A percentile compares a stretch with the other conserved stretches of the same genome.
These are phyloP conservation scores for Garcia nutans DNA, from an alignment of 345 rosid species.

Conservation along the genomic window DNA sequence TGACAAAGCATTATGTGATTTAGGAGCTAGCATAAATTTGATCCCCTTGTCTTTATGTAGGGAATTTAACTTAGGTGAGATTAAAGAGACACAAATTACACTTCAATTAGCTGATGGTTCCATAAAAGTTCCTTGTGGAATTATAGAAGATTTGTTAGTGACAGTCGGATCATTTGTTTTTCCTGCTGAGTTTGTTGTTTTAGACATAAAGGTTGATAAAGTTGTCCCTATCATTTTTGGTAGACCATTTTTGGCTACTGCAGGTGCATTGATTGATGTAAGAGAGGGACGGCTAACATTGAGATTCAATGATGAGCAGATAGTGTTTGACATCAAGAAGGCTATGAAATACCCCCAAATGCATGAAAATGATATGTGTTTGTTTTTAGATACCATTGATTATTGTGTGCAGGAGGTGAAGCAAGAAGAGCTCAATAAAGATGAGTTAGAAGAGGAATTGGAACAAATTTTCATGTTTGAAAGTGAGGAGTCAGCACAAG, in stretches of 20 bases:
- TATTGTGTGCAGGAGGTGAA: too few relatives aligned
- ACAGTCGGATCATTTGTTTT: too few relatives aligned
- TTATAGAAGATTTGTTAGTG: too few relatives aligned
- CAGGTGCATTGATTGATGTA: background rate
- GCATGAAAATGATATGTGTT: background rate
- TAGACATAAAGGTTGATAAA: background rate
- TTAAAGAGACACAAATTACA: background rate
- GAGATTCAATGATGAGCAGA: background rate
- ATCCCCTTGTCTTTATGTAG: background rate
- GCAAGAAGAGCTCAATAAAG: background rate
- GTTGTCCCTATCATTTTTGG: background rate
- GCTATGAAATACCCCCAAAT: background rate
- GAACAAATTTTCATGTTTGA: background rate
- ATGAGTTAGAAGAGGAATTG: background rate
- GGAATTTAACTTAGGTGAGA: background rate
- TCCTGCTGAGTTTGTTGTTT: too few relatives aligned
- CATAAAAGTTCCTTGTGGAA: too few relatives aligned
- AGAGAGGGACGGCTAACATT: background rate
- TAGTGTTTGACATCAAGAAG: background rate
- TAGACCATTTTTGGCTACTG: background rate
- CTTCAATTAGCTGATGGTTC: too few relatives aligned
- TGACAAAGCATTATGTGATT: too few relatives aligned
- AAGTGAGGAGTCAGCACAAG: background rate
- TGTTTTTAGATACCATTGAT: background rate
- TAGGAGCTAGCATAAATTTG: too few relatives aligned